These are phyloP conservation scores for Emergomyces orientalis DNA, from an alignment of 2,329 filamentous ascomycete genomes.

Conservation along the genomic window DNA sequence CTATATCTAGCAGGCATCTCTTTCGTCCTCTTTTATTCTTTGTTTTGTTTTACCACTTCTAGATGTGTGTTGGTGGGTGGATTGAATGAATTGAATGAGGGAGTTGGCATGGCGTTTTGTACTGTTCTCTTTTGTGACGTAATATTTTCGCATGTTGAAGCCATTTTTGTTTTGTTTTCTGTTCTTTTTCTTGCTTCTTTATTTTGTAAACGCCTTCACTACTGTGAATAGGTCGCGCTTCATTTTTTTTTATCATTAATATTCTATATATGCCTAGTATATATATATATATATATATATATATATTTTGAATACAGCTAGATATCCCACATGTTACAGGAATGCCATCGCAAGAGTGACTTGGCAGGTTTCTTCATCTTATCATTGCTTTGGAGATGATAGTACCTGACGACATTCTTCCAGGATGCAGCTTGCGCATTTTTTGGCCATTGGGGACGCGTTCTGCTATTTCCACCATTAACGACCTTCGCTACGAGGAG, in stretches of 20 bases:
- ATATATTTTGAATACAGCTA: background rate
- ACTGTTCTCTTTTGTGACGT: background rate
- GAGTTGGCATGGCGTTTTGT: background rate
- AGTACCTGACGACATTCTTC: background rate
- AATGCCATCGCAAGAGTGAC: too few species aligned
- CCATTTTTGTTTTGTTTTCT: background rate
- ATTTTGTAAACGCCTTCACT: background rate
- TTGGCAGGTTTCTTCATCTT: background rate
- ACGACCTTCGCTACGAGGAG: too few species aligned
- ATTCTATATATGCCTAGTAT: background rate
- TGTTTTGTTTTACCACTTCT: background rate
- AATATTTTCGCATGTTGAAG: background rate
- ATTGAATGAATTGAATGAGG: background rate
- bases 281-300: background rate
- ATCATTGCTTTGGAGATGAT: background rate
- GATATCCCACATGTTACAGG: too few species aligned
- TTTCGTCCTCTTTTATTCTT: background rate
- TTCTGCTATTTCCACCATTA: too few species aligned
- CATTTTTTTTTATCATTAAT: background rate
- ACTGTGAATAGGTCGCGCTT: background rate
- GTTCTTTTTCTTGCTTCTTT: background rate
- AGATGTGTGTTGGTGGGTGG: background rate
- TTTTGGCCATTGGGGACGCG: too few species aligned
- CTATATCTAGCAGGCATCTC: background rate
- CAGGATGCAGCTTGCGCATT: too few species aligned